Evolutionary conservation across 257 asterid species (phyloP), one percentile per base, ranked within the genome.

Genomic region (Salvia hispanica): DNA sequence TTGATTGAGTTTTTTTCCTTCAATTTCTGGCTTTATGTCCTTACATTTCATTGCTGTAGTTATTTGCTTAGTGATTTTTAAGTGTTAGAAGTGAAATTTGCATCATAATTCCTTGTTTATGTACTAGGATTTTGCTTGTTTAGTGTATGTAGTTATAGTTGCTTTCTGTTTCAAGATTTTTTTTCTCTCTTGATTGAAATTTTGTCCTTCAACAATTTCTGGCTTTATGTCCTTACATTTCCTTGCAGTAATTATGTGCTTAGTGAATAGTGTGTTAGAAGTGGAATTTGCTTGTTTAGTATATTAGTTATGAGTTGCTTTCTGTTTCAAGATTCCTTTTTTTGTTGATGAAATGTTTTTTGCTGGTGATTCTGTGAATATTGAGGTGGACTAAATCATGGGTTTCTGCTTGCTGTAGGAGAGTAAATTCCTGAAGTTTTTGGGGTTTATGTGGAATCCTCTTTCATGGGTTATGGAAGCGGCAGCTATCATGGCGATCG

Each of bases 391-490:
- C 25, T 33, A 46, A 33, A 54, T 36, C 16, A 42, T 48, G 52
- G 57, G 13, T 45, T 57, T 72, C 42, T 21, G 54, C 62, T 77
- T 74, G 39, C 73, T 70, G 45, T 82, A 92, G 98, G 98, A 92
- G 82, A 92, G 96, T 83, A 92, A 92, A 78, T 45, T 92, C 43
- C 69, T 92, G 62, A 92, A 92, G 76, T 92, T 90, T 72, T 70
- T 90, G 81, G 98, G 98, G 74, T 92, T 92, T 78, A 92, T 92
- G 98, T 92, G 98, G 98, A 92, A 92, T 64, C 98, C 98, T 74
- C 95, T 92, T 13, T 92, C 98, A 58, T 92, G 98, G 98, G 98
- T 92, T 69, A 92, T 92, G 98, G 98, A 92, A 80, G 97, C 97
- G 71, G 98, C 98, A 12, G 98, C 98, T 47, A 83, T 92, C 74